phyloP scores from a whole-genome alignment of 306 rosid species.

The Rosa chinensis region DNA sequence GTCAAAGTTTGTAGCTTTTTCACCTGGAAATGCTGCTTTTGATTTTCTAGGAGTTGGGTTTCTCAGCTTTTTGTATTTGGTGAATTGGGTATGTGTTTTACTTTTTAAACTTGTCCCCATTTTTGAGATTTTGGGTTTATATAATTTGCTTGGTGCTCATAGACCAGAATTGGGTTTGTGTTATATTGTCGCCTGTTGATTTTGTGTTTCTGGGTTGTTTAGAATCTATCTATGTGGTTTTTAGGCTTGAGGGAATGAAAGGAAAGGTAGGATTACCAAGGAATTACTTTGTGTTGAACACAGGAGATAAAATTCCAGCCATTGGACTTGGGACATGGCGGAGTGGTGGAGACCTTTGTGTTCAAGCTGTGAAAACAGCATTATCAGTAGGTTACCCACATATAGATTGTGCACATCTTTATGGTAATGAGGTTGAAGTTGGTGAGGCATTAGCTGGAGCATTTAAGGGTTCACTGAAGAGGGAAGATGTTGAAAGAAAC shows the following conservation, averaged over 20 bases:
- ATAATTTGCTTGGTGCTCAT: neutral
- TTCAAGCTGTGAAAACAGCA: constrained; percentile 45
- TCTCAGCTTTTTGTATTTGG: neutral
- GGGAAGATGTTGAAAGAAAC: constrained; percentile 33
- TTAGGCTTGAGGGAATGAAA: constrained; percentile 28
- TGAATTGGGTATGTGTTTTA: constrained; percentile 23
- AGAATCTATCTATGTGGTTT: neutral
- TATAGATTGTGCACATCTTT: constrained; percentile 53
- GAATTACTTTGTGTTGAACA: constrained; percentile 40
- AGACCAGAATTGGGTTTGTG: neutral
- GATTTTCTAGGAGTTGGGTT: constrained; percentile 9
- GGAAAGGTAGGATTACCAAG: constrained; percentile 40
- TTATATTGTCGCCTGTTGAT: neutral
- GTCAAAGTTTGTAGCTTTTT: constrained; percentile 25
- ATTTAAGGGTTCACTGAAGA: constrained; percentile 35
- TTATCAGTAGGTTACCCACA: constrained; percentile 44
- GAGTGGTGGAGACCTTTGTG: constrained; percentile 51
- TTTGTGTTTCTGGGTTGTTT: constrained; percentile 24
- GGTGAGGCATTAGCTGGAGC: constrained; percentile 46
- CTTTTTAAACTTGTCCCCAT: neutral
- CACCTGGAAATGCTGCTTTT: constrained; percentile 14
- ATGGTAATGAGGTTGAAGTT: constrained; percentile 48
- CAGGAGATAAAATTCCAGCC: constrained; percentile 45
- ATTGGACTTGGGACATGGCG: constrained; percentile 59
- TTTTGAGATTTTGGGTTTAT: constrained; percentile 20